Evolutionary conservation across 1,284 basidiomycete species (phyloP), one percentile per base, ranked within the genome.

Genomic region (Marasmius sp.): DNA sequence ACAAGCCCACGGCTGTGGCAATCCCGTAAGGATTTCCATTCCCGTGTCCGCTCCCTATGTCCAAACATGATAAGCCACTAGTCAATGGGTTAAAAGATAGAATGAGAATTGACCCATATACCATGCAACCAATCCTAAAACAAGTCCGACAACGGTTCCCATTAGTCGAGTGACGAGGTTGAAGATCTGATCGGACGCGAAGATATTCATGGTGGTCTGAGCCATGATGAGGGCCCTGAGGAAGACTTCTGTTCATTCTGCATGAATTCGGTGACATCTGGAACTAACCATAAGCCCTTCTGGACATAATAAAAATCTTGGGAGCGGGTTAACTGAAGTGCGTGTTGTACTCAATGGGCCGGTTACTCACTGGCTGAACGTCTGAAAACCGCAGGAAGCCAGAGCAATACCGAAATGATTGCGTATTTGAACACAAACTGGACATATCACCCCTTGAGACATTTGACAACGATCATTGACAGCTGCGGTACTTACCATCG

Each of bases 211-310:
- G 1, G 85, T 85, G 0, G 84, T 86, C 67, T 89, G 87, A 0
- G 85, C 80, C 85, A 88, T 89, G 69, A 89, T 87, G 60, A 88
- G 71, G 2, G 85, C 86, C 87, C 87, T 80, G 52, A 20, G 20
- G 11, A 16, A 36, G 45, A 27, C 20, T 20, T 12, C 16, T 16
- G 34, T 12, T 8, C n/a, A 20, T 36, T 20, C 7, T 16, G 57
- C 6, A 5, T 36, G 6, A 49, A 18, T 22, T 53, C 16, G 64
- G 27, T 27, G 27, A 54, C 27, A 36, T 7, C 20, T 20, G 33
- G 11, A 27, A 57, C 71, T 52, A 65, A 80, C 80, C 70, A 87
- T 61, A 74, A 71, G 63, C 74, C 81, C 62, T 78, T 81, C 63
- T 79, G 68, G 10, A 69, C 72, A 67, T 79, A 82, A 34, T 77